Evolutionary conservation across 2,329 filamentous ascomycete species (phyloP), one percentile per base, ranked within the genome.

Genomic region (Rutstroemia sp.): DNA sequence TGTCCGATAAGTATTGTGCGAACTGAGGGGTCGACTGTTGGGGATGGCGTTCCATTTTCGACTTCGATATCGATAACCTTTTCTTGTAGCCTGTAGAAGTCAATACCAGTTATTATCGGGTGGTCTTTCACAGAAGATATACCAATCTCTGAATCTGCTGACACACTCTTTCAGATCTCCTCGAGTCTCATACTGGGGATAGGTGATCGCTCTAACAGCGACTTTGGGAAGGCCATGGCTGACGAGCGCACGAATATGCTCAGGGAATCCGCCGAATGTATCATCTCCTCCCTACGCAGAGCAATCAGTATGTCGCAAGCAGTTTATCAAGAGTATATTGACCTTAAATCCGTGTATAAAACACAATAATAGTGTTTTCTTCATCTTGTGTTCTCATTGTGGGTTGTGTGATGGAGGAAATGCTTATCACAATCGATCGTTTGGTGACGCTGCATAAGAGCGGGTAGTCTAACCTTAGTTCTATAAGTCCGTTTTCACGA

Each of bases 31-130:
- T 95, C 89, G 61, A 95, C 80, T 0, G 89, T 95, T 0, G 92
- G 92, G 5, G 87, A 92, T 1, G 88, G 82, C 0, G 90, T 92
- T 47, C 79, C 78, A 63, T 88, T 87, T 27, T 80, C 84, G 57
- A 96, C 92, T 73, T 99, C 92, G 66, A 96, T 77, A 71, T 97
- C 94, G 65, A 97, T 96, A 65, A 97, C 89, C 65, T 89, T 89
- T 69, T 96, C 87, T 63, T 92, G 84, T 16, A 97, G 82, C 89
- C 87, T 90, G 51, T 51, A 5, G 36, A 36, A 56, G 7, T 57
- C 23, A 49, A 55, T 40, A 58, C 56, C 16, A 19, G 17, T 34
- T 50, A 44, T 5, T 17, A 42, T 45, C 34, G n/a, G 23, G 25
- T 21, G 39, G n/a, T 34, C 21, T 21, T 12, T 19, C 2, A 6